Percentiles rank a stretch among this genome's conserved stretches.
Conservation (phyloP, 202 grass and related monocot species). For the Zoysia matrella region DNA sequence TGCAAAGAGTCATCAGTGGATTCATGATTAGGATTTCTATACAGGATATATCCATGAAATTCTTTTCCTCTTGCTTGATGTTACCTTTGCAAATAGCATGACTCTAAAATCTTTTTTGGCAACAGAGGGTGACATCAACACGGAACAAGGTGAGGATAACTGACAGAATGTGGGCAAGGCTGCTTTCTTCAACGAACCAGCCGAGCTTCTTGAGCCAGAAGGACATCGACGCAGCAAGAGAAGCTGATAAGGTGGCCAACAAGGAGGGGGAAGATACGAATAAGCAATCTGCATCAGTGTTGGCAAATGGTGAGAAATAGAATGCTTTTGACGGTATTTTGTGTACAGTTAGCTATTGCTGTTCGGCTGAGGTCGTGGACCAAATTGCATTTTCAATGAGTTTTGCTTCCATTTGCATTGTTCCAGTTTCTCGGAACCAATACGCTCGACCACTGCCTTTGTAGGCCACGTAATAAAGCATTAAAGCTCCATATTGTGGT, state of each 20-base stretch:
- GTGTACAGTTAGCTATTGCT: constrained; percentile 40
- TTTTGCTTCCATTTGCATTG: constrained; percentile 14
- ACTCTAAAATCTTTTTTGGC: constrained; percentile 25
- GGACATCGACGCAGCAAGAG: constrained; percentile 59
- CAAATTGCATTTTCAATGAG: not conserved
- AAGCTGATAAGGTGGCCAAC: constrained; percentile 32
- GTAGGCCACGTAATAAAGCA: constrained; percentile 30
- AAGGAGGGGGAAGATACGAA: constrained; percentile 35
- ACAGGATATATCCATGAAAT: not conserved
- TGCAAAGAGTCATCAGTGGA: not conserved
- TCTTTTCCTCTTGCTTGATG: not conserved
- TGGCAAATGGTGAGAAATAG: constrained; percentile 60
- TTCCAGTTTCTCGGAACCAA: not conserved
- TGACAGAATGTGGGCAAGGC: constrained; percentile 94
- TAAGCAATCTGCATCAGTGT: constrained; percentile 17
- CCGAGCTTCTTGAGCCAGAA: constrained; percentile 84
- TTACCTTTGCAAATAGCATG: constrained; percentile 4
- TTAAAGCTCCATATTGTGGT: not conserved
- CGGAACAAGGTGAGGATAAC: constrained; percentile 90
- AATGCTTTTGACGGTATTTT: constrained; percentile 15
- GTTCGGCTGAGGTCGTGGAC: constrained; percentile 2
- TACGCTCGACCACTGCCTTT: not conserved
- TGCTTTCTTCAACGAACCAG: constrained; percentile 96
- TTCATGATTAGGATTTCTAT: not conserved
- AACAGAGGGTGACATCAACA: constrained; percentile 84